A percentile compares a stretch with the other conserved stretches of the same genome.
These are phyloP conservation scores for Capsella bursapastoris DNA, from an alignment of 345 rosid genomes.

Conservation along the genomic window DNA sequence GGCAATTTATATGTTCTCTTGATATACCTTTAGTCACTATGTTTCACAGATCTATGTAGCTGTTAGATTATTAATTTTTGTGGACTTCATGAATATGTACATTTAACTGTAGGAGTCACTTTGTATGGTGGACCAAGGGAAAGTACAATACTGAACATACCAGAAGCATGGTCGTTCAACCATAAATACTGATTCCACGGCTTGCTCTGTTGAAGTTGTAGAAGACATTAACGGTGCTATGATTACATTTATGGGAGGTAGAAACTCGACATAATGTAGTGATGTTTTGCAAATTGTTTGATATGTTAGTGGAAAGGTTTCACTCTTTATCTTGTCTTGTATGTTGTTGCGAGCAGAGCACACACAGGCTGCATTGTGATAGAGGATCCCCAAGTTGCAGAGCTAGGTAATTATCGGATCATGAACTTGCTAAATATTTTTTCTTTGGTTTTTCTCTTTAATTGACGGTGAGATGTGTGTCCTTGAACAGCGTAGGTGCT, in stretches of 20 bases:
- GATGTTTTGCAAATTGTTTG: background rate
- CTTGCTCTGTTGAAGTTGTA: conserved; percentile 90
- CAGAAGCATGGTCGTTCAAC: conserved; percentile 65
- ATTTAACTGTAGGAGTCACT: conserved; percentile 63
- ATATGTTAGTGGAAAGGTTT: background rate
- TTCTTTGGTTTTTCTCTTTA: background rate
- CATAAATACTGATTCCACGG: conserved; percentile 81
- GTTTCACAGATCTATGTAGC: too few species aligned
- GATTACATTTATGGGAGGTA: conserved; percentile 97
- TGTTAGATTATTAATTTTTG: too few species aligned
- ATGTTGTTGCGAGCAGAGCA: conserved; percentile 59
- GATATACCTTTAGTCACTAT: too few species aligned
- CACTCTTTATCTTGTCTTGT: conserved; percentile 12
- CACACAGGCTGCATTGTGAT: conserved; percentile 94
- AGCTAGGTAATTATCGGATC: conserved; percentile 52
- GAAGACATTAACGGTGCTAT: conserved; percentile 81
- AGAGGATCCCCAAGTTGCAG: conserved; percentile 72
- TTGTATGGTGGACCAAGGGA: conserved; percentile 87
- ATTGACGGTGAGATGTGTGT: conserved; percentile 21
- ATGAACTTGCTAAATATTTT: background rate
- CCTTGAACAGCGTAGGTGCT: conserved; percentile 77
- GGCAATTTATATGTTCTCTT: too few species aligned
- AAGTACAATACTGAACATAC: conserved; percentile 57
- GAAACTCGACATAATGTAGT: background rate
- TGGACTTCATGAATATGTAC: too few species aligned